phyloP scores from a whole-genome alignment of 306 rosid species.

The Vigna hirtella region DNA sequence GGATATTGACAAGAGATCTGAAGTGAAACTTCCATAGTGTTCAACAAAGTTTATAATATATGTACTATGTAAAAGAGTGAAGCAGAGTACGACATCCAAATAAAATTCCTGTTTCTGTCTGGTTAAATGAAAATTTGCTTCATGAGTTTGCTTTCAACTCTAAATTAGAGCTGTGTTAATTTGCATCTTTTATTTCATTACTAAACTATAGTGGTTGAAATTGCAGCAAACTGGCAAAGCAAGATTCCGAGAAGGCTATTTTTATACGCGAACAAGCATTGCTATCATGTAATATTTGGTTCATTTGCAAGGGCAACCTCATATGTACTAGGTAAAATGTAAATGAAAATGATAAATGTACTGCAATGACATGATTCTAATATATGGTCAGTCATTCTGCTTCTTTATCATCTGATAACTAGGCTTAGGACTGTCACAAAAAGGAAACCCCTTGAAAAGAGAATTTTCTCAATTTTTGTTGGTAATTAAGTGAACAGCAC shows the following conservation, averaged over 20 bases:
- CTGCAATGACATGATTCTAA: conserved; percentile 2
- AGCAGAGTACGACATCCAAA: not conserved
- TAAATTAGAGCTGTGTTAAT: conserved; percentile 9
- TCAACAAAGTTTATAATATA: conserved; percentile 12
- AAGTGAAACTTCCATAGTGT: conserved; percentile 7
- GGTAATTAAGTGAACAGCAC: not conserved
- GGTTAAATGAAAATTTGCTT: conserved; percentile 32
- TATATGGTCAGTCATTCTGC: not conserved
- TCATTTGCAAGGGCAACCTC: conserved; percentile 72
- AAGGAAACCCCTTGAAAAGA: not conserved
- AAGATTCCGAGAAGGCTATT: conserved; percentile 62
- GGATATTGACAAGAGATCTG: conserved; percentile 31
- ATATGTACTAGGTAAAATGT: conserved; percentile 62
- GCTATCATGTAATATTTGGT: conserved; percentile 71
- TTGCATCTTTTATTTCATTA: conserved; percentile 24
- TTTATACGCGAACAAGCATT: conserved; percentile 63
- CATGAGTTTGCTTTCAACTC: conserved; percentile 30
- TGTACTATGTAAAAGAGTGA: not conserved
- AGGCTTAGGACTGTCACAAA: not conserved
- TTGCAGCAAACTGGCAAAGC: conserved; percentile 65
- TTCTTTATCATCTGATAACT: not conserved
- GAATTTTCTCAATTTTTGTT: not conserved
- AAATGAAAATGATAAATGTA: conserved; percentile 9
- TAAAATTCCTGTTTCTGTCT: not conserved
- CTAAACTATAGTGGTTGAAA: conserved; percentile 30